phyloP scores from a whole-genome alignment of 2,329 filamentous ascomycete genomes.

The Monilinia aucupariae region DNA sequence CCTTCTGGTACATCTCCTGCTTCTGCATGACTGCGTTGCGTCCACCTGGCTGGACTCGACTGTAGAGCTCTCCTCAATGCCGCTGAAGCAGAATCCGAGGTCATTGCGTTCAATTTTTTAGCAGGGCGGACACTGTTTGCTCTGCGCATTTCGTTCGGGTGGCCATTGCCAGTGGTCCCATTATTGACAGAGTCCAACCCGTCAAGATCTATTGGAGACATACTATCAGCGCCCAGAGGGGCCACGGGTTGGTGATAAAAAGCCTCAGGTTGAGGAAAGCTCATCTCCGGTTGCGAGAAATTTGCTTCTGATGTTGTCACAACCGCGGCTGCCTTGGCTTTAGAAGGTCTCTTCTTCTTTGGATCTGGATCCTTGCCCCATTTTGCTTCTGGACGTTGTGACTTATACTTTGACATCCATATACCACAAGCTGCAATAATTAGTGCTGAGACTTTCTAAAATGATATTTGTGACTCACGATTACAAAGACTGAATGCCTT shows the following conservation, averaged over 20 bases:
- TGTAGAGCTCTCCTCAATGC: slow-evolving; percentile 34
- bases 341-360: slow-evolving; percentile 41
- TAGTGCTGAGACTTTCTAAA: slow-evolving; percentile 16
- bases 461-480: slow-evolving; percentile 48
- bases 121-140: slow-evolving; percentile 28
- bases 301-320: slow-evolving; percentile 30
- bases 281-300: slow-evolving; percentile 43
- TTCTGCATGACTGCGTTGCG: slow-evolving; percentile 52
- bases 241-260: not conserved
- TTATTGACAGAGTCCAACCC: not conserved
- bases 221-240: slow-evolving; percentile 1
- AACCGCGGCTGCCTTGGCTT: slow-evolving; percentile 22
- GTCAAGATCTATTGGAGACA: slow-evolving; percentile 15
- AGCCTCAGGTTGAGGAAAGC: slow-evolving; percentile 29
- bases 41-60: slow-evolving; percentile 40
- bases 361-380: slow-evolving; percentile 60
- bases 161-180: not conserved
- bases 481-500: slow-evolving; percentile 79
- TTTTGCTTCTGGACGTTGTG: slow-evolving; percentile 73
- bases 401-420: slow-evolving; percentile 85
- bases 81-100: slow-evolving; percentile 32
- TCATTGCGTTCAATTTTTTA: slow-evolving; percentile 32
- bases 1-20: slow-evolving; percentile 43
- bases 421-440: slow-evolving; percentile 69
- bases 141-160: slow-evolving; percentile 22